Base-by-base conservation (phyloP, 83 land plant genomes). In the Diphasiastrum complanatum region DNA sequence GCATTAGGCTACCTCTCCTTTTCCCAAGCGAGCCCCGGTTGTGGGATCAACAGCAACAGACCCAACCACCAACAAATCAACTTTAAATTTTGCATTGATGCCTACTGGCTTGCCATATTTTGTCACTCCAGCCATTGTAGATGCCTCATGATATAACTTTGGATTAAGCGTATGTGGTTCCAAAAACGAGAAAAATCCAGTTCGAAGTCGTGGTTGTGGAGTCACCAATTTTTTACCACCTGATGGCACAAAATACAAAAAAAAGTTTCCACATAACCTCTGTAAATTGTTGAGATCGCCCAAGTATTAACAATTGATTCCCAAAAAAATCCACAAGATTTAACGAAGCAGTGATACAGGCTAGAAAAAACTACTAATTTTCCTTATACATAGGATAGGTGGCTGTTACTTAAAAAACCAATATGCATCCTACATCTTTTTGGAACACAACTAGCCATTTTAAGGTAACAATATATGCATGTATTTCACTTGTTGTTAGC, bases 41-140 rank as follows among this genome's bases (percentile, higher is more conserved):
- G 38, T 75, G 12, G 95, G 97, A 63, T 91, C 86, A 45, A 91
- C 97, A 55, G 97, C 95, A 73, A 91, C 97, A 8, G 97, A 91
- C 8, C 97, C 97, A 58, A 87, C 82, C 18, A 91, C 86, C 38
- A 91, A 70, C 33, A 91, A 46, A 59, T 87, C 95, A 24, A 91
- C 97, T 67, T 87, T 87, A n/a, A 87, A 43, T 60, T 72, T 78
- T 43, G 79, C 97, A 76, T 78, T 87, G 31, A 91, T 59, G 22
- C 89, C 81, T 66, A 91, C 65, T 16, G 89, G 85, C 64, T 64
- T 76, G 25, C 97, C 97, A 68, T 80, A 73, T 69, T 82, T 91
- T 2, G 86, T 83, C 30, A 78, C 95, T 12, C 93, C 97, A 2
- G 70, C 77, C 43, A 89, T 78, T 30, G 84, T 86, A 68, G 93